Evolutionary conservation across 305 asterid species (phyloP).

Genomic region (Plantago rigida): DNA sequence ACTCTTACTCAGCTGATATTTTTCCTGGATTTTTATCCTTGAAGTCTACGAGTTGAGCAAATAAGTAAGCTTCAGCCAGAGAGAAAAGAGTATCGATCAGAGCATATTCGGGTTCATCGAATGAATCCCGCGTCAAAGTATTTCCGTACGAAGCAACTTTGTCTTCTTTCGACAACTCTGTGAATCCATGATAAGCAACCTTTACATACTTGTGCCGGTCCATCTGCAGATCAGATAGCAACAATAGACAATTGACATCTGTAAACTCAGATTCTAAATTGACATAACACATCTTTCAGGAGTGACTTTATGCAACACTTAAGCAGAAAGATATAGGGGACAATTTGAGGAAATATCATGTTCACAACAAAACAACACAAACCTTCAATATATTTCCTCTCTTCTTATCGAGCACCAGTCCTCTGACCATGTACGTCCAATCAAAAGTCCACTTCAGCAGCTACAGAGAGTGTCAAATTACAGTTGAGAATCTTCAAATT

Average conservation of each 20-base stretch:
- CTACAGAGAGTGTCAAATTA: constrained; percentile 36
- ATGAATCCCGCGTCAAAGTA: constrained; percentile 71
- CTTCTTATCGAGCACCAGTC: constrained; percentile 85
- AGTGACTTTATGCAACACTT: background rate
- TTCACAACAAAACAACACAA: constrained; percentile 24
- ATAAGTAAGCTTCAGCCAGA: constrained; percentile 86
- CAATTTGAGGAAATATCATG: background rate
- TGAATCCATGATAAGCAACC: constrained; percentile 92
- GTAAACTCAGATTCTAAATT: background rate
- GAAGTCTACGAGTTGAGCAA: constrained; percentile 94
- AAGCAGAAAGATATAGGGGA: background rate
- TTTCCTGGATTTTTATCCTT: constrained; percentile 79
- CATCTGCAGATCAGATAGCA: constrained; percentile 47
- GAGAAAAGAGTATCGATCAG: constrained; percentile 88
- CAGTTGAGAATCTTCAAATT: constrained; percentile 21
- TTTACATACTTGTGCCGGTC: constrained; percentile 93
- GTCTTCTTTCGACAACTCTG: constrained; percentile 78
- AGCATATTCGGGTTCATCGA: constrained; percentile 92
- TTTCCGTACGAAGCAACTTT: constrained; percentile 78
- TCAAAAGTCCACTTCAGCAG: constrained; percentile 74
- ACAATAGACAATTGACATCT: constrained; percentile 17
- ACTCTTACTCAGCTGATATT: constrained; percentile 77
- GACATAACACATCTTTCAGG: background rate
- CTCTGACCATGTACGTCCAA: constrained; percentile 97
- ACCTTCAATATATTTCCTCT: constrained; percentile 97